These are phyloP conservation scores for Colletotrichum theobromicola DNA, from an alignment of 2,329 filamentous ascomycete genomes.

Conservation along the genomic window DNA sequence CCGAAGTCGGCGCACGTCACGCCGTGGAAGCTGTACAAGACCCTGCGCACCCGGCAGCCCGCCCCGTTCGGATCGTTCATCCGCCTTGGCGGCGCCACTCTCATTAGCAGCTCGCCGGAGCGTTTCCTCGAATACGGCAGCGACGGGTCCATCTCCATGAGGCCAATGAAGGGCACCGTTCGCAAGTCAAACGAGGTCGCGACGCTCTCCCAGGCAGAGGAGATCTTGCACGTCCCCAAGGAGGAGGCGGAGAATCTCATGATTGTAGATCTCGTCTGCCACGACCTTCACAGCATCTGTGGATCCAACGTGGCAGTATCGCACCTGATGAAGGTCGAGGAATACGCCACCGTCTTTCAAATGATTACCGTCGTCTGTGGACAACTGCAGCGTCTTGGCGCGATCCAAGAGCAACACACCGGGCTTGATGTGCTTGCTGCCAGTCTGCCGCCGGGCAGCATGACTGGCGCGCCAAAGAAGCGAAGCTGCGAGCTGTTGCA, in stretches of 20 bases:
- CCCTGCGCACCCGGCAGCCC: conserved; percentile 74
- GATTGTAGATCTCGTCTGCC: conserved; percentile 96
- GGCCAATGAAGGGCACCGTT: conserved; percentile 97
- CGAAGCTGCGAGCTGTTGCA: conserved; percentile 84
- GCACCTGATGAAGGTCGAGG: conserved; percentile 84
- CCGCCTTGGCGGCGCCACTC: conserved; percentile 69
- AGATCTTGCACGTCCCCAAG: conserved; percentile 79
- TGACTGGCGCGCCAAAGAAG: conserved; percentile 97
- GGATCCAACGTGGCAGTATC: conserved; percentile 77
- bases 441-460: conserved; percentile 86
- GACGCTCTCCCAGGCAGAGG: conserved; percentile 74
- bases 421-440: conserved; percentile 79
- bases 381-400: conserved; percentile 45
- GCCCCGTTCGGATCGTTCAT: conserved; percentile 87
- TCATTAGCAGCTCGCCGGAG: conserved; percentile 87
- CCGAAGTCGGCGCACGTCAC: conserved; percentile 28
- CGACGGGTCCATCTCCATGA: conserved; percentile 73
- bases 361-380: conserved; percentile 90
- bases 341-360: conserved; percentile 89
- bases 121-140: conserved; percentile 72
- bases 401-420: conserved; percentile 44
- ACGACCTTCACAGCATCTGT: conserved; percentile 87
- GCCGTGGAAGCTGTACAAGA: conserved; percentile 76
- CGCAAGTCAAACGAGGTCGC: conserved; percentile 70
- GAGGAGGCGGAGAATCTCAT: conserved; percentile 96